A percentile compares a stretch with the other conserved stretches of the same genome.
These are phyloP conservation scores for Tylopilus intermedius DNA, from an alignment of 768 basidiomycete genomes.

Conservation along the genomic window DNA sequence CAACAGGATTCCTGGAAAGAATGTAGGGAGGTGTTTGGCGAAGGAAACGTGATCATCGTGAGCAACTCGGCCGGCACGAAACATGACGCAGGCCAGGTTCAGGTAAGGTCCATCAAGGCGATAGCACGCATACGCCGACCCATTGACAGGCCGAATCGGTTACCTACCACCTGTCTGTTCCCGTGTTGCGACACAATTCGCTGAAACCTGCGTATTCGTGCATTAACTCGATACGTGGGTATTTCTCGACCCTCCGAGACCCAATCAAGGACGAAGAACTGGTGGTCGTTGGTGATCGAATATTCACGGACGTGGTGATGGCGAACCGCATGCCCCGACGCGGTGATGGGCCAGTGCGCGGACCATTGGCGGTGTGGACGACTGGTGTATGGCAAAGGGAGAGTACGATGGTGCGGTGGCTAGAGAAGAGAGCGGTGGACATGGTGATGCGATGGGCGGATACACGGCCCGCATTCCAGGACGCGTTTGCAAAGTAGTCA, in stretches of 20 bases:
- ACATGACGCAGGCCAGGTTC: conserved; percentile 58
- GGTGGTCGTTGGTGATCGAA: conserved; percentile 83
- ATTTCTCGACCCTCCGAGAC: conserved; percentile 61
- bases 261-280: conserved; percentile 61
- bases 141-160: conserved; percentile 78
- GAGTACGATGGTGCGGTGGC: conserved; percentile 53
- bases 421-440: conserved; percentile 48
- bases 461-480: background rate
- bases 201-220: conserved; percentile 83
- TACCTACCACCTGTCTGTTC: conserved; percentile 66
- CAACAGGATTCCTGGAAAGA: conserved; percentile 68
- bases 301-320: conserved; percentile 89
- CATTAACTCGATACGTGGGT: conserved; percentile 59
- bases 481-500: conserved; percentile 2
- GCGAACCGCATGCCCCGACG: conserved; percentile 57
- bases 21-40: conserved; percentile 68
- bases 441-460: background rate
- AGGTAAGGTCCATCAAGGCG: conserved; percentile 39
- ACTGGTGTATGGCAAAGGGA: conserved; percentile 66
- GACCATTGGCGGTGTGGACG: conserved; percentile 68
- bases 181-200: conserved; percentile 72
- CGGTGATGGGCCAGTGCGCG: conserved; percentile 13
- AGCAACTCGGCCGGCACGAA: conserved; percentile 90
- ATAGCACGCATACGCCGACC: background rate
- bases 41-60: conserved; percentile 79